Base-by-base conservation (phyloP, 1,284 basidiomycete genomes). In the Inonotus hispidus region DNA sequence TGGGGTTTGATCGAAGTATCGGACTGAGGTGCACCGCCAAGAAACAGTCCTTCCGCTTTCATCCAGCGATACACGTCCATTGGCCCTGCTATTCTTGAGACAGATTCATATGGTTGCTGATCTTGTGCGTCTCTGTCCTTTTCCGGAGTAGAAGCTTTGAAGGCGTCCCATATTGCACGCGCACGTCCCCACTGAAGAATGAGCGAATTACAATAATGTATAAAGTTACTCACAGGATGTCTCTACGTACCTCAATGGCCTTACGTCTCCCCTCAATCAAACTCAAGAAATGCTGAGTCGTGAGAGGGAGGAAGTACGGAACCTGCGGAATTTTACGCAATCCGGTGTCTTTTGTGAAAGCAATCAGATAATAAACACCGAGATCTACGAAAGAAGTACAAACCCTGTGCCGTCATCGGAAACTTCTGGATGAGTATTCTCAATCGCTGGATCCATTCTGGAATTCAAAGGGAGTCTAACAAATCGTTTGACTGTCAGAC, bases 401-500 rank as follows among this genome's bases (percentile, higher is more conserved):
- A 63, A 82, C 87, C 84, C 75, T 79, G 78, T 56, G 76, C 63
- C 2, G 82, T 85, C 79, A 88, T 79, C 2, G 87, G 87, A 62
- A 82, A 83, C 47, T 71, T 74, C 16, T 75, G 74, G n/a, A 81
- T 69, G 11, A 87, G 70, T 13, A 72, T 71, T 32, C 69, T 73
- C 54, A 88, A 66, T 43, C 78, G 66, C 14, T 70, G 67, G 29
- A 71, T 72, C 66, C 82, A 76, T 38, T 68, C 81, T 83, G 55
- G 35, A 53, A 53, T 3, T 29, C 32, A 49, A 11, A 27, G 8
- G 6, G 13, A 14, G 25, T 54, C 37, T n/a, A 46, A 25, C 39
- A 25, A 62, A 55, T 64, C 23, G 53, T 46, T 71, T 70, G 77
- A 77, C 78, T 2, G 23, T 43, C 55, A 27, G 11, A 3, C 74